Percentiles rank a stretch among this genome's conserved stretches.
Conservation (phyloP, 1,139 yeast genomes). For the Dujonia santamariae region DNA sequence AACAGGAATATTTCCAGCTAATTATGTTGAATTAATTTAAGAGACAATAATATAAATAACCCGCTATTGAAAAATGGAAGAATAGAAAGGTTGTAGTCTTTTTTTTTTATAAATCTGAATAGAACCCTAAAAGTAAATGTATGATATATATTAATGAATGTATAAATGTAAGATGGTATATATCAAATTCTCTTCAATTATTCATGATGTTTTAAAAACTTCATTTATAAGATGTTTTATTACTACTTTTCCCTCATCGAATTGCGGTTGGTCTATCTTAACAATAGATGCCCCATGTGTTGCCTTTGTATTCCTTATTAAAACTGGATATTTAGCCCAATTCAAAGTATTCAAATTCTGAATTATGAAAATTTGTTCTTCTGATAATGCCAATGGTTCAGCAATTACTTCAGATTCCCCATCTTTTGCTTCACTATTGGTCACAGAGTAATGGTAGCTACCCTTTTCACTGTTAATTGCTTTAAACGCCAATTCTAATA, state of each 20-base stretch:
- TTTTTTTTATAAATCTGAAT: too few relatives aligned
- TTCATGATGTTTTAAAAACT: conserved; percentile 17
- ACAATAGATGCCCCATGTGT: conserved; percentile 84
- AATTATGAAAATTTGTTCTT: conserved; percentile 45
- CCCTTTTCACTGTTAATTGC: conserved; percentile 41
- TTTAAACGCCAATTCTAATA: conserved; percentile 59
- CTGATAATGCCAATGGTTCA: conserved; percentile 21
- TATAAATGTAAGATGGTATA: too few relatives aligned
- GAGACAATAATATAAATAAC: background rate
- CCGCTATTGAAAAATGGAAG: too few relatives aligned
- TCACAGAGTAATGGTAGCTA: conserved; percentile 17
- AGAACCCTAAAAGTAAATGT: too few relatives aligned
- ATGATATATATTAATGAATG: too few relatives aligned
- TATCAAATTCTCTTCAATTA: background rate
- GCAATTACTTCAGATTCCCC: background rate
- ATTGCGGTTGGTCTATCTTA: conserved; percentile 47
- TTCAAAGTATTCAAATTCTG: conserved; percentile 49
- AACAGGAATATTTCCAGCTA: conserved; percentile 96
- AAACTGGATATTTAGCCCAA: conserved; percentile 73
- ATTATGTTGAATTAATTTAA: conserved; percentile 81
- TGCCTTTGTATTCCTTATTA: conserved; percentile 60
- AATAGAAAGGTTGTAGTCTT: too few relatives aligned
- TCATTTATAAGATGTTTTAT: conserved; percentile 60
- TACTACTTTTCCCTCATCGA: conserved; percentile 66
- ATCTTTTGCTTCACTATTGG: background rate